Conservation (phyloP, 1,284 basidiomycete genomes). For the Moniliophthora roreri region DNA sequence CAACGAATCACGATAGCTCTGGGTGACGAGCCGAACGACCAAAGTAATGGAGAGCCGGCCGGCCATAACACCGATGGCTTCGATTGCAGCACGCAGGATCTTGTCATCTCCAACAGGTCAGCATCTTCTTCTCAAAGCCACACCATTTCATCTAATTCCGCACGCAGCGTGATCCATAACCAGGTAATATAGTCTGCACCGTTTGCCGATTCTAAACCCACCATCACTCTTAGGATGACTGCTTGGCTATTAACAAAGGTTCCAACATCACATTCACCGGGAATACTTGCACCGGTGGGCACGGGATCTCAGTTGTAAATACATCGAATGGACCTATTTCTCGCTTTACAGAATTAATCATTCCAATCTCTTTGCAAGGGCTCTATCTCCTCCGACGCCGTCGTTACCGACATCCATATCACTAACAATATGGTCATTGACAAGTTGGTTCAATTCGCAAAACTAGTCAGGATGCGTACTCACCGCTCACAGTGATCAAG, state of each 20-base stretch:
- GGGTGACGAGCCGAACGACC: slow-evolving; percentile 42
- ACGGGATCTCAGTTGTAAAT: slow-evolving; percentile 45
- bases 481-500: slow-evolving; percentile 25
- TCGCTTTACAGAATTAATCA: neutral
- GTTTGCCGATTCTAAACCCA: neutral
- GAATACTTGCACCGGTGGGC: slow-evolving; percentile 48
- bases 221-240: slow-evolving; percentile 43
- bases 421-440: slow-evolving; percentile 30
- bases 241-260: slow-evolving; percentile 52
- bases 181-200: slow-evolving; percentile 3
- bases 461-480: neutral
- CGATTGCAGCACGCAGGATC: slow-evolving; percentile 42
- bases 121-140: neutral
- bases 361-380: slow-evolving; percentile 19
- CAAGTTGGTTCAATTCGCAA: slow-evolving; percentile 10
- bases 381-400: slow-evolving; percentile 37
- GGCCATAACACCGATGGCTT: slow-evolving; percentile 60
- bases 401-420: slow-evolving; percentile 38
- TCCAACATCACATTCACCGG: slow-evolving; percentile 44
- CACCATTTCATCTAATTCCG: neutral
- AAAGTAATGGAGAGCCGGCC: slow-evolving; percentile 39
- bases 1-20: slow-evolving; percentile 28
- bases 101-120: slow-evolving; percentile 44
- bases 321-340: no score
- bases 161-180: slow-evolving; percentile 16